Evolutionary conservation across 345 rosid genomes (phyloP).

Genomic region (Streptanthus diversifolius): DNA sequence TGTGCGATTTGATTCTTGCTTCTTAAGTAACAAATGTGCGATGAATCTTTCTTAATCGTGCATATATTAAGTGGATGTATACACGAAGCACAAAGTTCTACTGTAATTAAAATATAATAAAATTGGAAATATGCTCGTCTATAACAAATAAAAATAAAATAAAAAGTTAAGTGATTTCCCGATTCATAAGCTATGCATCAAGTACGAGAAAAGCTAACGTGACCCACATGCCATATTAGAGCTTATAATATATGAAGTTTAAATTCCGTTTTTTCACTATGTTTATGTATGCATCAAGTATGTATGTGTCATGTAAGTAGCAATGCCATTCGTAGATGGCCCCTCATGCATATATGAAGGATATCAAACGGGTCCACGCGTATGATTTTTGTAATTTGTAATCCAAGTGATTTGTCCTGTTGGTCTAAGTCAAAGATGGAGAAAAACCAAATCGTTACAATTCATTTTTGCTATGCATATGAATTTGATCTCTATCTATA

Average conservation of each 20-base stretch:
- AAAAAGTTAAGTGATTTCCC: conserved; percentile 1
- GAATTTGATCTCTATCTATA: background rate
- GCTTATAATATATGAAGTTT: background rate
- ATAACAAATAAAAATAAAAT: background rate
- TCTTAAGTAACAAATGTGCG: conserved; percentile 26
- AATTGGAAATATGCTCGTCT: background rate
- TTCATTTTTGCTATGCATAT: background rate
- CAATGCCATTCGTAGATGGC: conserved; percentile 44
- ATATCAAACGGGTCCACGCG: conserved; percentile 23
- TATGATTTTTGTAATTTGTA: conserved; percentile 13
- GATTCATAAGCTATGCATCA: conserved; percentile 20
- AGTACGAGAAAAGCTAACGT: conserved; percentile 31
- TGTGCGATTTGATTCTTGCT: conserved; percentile 31
- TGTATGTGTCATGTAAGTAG: conserved; percentile 14
- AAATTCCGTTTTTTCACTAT: background rate
- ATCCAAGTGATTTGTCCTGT: conserved; percentile 10
- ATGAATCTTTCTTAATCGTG: conserved; percentile 28
- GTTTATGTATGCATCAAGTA: background rate
- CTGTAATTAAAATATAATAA: background rate
- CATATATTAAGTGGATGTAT: conserved; percentile 20
- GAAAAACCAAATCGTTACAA: background rate
- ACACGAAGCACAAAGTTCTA: background rate
- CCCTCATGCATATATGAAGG: conserved; percentile 40
- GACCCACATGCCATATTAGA: conserved; percentile 23
- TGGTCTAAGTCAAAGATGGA: conserved; percentile 13